A percentile compares a stretch with the other conserved stretches of the same genome.
Conservation (phyloP, 2,329 filamentous ascomycete species). For the Claviceps fusiformis region DNA sequence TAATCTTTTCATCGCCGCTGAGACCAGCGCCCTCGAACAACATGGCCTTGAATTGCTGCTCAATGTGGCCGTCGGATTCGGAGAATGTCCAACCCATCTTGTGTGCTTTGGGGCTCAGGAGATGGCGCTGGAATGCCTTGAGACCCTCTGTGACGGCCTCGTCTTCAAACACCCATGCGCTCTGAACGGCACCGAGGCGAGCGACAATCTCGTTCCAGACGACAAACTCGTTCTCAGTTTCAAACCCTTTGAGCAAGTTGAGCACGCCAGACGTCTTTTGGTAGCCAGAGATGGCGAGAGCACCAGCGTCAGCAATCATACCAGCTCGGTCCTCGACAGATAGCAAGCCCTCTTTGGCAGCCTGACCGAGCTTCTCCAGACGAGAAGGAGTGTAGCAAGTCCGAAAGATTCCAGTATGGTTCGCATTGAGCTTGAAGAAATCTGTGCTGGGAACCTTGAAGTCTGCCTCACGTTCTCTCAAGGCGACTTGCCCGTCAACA, state of each 20-base stretch:
- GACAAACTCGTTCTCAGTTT: constrained; percentile 73
- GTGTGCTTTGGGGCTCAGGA: constrained; percentile 69
- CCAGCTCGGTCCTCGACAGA: constrained; percentile 84
- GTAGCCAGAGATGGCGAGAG: constrained; percentile 78
- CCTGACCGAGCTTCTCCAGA: constrained; percentile 73
- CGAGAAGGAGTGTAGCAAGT: constrained; percentile 77
- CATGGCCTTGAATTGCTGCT: constrained; percentile 89
- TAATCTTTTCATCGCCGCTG: constrained; percentile 63
- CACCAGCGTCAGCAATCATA: constrained; percentile 88
- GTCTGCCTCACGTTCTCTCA: constrained; percentile 48
- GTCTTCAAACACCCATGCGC: constrained; percentile 72
- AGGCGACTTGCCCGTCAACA: constrained; percentile 44
- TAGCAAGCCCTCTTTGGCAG: constrained; percentile 58
- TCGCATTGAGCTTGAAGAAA: constrained; percentile 94
- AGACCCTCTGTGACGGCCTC: constrained; percentile 58
- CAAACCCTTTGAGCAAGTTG: constrained; percentile 73
- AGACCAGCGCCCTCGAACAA: constrained; percentile 76
- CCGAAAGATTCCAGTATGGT: constrained; percentile 85
- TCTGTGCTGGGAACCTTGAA: constrained; percentile 68
- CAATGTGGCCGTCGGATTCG: constrained; percentile 71
- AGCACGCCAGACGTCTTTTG: constrained; percentile 85
- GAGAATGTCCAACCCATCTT: constrained; percentile 80
- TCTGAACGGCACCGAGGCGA: constrained; percentile 63
- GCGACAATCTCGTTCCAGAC: constrained; percentile 89
- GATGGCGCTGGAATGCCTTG: constrained; percentile 67